phyloP scores from a whole-genome alignment of 2,329 filamentous ascomycete genomes.

The Lomentospora prolificans region DNA sequence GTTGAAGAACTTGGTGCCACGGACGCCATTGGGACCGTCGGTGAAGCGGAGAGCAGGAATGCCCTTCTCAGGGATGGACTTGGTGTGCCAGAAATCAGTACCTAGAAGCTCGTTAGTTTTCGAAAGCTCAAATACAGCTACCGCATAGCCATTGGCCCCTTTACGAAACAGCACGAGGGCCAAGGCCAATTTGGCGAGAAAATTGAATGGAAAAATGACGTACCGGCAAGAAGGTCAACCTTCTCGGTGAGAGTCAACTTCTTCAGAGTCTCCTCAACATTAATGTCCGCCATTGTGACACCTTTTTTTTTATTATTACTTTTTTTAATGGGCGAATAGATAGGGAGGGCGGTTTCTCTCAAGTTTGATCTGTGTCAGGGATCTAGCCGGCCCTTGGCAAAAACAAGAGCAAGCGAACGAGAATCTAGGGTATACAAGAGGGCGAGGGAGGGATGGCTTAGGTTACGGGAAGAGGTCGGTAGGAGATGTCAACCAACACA shows the following conservation, averaged over 20 bases:
- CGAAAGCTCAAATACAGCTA: not conserved
- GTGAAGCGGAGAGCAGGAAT: slow-evolving; percentile 56
- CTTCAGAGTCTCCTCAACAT: slow-evolving; percentile 43
- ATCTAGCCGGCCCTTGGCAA: not conserved
- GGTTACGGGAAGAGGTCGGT: not conserved
- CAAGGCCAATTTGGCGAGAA: not conserved
- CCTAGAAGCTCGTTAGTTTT: slow-evolving; percentile 24
- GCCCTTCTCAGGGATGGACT: slow-evolving; percentile 46
- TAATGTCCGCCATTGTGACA: slow-evolving; percentile 36
- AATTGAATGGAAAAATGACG: slow-evolving; percentile 8
- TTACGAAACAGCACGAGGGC: not conserved
- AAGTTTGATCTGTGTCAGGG: not conserved
- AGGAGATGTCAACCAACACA: not conserved
- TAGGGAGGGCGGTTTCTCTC: not conserved
- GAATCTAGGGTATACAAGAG: not conserved
- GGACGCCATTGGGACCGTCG: slow-evolving; percentile 61
- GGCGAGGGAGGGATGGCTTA: not conserved
- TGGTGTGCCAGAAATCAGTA: slow-evolving; percentile 62
- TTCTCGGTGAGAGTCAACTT: slow-evolving; percentile 44
- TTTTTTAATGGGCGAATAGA: no score
- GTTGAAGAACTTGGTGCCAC: slow-evolving; percentile 60
- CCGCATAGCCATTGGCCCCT: not conserved
- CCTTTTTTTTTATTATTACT: no score
- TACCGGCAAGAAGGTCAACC: slow-evolving; percentile 41
- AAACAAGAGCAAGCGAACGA: not conserved